Conservation (phyloP, 495 filamentous ascomycete genomes). For the Usnea hakonensis region DNA sequence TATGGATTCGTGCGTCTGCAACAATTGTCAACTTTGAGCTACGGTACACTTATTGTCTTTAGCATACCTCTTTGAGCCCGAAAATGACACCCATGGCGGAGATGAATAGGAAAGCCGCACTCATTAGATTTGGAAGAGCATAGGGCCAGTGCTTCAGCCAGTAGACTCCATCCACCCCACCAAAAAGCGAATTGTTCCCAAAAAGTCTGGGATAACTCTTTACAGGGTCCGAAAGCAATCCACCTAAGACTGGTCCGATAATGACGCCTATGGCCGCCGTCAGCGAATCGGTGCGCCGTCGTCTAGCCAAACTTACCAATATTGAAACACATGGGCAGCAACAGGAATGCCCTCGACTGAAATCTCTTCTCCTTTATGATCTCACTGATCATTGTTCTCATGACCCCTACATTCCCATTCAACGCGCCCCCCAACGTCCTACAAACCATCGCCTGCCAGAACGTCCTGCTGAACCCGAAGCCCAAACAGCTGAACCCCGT, state of each 20-base stretch:
- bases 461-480: constrained; percentile 70
- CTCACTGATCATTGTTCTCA: constrained; percentile 76
- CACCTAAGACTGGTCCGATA: constrained; percentile 56
- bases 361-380: constrained; percentile 67
- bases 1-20: constrained; percentile 30
- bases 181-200: constrained; percentile 47
- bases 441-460: constrained; percentile 66
- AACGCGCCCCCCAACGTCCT: constrained; percentile 65
- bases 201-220: constrained; percentile 57
- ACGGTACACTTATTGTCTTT: not conserved
- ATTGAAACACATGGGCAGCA: constrained; percentile 79
- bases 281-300: not conserved
- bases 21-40: constrained; percentile 40
- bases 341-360: constrained; percentile 66
- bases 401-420: constrained; percentile 77
- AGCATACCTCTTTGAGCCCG: constrained; percentile 51
- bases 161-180: constrained; percentile 44
- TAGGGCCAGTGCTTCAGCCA: constrained; percentile 59
- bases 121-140: constrained; percentile 55
- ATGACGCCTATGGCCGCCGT: constrained; percentile 50
- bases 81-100: constrained; percentile 45
- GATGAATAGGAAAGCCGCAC: constrained; percentile 45
- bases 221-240: constrained; percentile 64
- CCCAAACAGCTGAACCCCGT: constrained; percentile 65
- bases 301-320: constrained; percentile 19